Conservation (phyloP, 169 alveolate genomes). For the Plasmodium fragile region DNA sequence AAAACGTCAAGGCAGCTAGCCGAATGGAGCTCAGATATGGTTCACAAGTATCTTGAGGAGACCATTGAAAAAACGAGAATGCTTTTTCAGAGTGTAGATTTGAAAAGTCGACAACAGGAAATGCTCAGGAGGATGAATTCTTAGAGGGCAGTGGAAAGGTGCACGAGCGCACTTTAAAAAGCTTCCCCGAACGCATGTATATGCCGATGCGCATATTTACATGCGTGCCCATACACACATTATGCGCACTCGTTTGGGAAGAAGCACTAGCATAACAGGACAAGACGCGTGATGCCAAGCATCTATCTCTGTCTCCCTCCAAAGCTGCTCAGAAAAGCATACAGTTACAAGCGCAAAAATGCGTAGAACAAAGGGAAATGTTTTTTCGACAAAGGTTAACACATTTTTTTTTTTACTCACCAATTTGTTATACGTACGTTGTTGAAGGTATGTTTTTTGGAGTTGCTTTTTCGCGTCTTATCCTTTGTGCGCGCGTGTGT, state of each 20-base stretch:
- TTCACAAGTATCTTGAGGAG: constrained; percentile 72
- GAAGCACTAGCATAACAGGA: not conserved
- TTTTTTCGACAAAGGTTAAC: constrained; percentile 44
- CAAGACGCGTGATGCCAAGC: constrained; percentile 4
- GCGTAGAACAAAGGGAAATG: not conserved
- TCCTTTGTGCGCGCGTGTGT: not conserved
- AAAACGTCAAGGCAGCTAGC: constrained; percentile 68
- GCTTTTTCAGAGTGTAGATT: constrained; percentile 20
- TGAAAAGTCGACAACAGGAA: constrained; percentile 57
- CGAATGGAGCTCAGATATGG: constrained; percentile 75
- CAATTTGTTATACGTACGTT: not conserved
- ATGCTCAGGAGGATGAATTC: constrained; percentile 42
- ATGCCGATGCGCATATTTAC: constrained; percentile 2
- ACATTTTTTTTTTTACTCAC: constrained; percentile 26
- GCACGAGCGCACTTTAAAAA: not conserved
- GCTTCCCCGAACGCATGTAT: not conserved
- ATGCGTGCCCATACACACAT: not conserved
- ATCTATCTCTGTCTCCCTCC: not conserved
- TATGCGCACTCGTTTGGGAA: constrained; percentile 1
- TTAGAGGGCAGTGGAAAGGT: not conserved
- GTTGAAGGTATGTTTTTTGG: not conserved
- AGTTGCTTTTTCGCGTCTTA: not conserved
- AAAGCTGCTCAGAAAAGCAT: not conserved
- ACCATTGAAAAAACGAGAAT: constrained; percentile 44
- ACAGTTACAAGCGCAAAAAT: not conserved